Evolutionary conservation across 1,284 basidiomycete genomes (phyloP).

Genomic region (Microbotryum saponariae): DNA sequence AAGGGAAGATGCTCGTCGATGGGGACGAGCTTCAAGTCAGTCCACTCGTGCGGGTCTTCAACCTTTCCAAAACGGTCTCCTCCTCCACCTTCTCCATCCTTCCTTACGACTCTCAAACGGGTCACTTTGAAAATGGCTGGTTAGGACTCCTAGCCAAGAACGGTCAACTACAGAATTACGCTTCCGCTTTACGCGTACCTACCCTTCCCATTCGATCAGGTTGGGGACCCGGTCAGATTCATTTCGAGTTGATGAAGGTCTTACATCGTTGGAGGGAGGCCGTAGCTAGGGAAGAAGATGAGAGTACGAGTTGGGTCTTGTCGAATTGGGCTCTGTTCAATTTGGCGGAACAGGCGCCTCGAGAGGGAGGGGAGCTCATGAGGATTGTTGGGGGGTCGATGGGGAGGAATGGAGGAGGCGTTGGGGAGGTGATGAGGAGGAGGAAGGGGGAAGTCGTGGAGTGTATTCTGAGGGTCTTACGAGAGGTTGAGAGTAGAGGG

Average conservation of each 20-base stretch:
- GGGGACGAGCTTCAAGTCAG: constrained; percentile 21
- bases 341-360: constrained; percentile 54
- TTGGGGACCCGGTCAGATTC: constrained; percentile 35
- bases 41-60: constrained; percentile 49
- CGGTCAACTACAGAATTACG: constrained; percentile 51
- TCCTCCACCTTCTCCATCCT: constrained; percentile 60
- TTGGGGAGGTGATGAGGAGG: constrained; percentile 46
- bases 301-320: constrained; percentile 69
- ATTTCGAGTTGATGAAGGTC: constrained; percentile 55
- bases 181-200: constrained; percentile 31
- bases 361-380: constrained; percentile 51
- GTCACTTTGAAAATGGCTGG: constrained; percentile 65
- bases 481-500: constrained; percentile 37
- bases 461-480: constrained; percentile 43
- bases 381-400: constrained; percentile 32
- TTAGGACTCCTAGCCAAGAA: constrained; percentile 65
- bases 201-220: constrained; percentile 50
- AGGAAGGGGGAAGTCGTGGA: constrained; percentile 23
- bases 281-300: constrained; percentile 75
- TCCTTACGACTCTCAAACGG: constrained; percentile 58
- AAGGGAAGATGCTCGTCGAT: constrained; percentile 8
- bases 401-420: constrained; percentile 38
- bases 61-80: constrained; percentile 64
- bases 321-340: constrained; percentile 63
- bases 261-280: constrained; percentile 81